Base-by-base conservation (phyloP, 2,329 filamentous ascomycete species). In the Cordyceps cateniannulata region DNA sequence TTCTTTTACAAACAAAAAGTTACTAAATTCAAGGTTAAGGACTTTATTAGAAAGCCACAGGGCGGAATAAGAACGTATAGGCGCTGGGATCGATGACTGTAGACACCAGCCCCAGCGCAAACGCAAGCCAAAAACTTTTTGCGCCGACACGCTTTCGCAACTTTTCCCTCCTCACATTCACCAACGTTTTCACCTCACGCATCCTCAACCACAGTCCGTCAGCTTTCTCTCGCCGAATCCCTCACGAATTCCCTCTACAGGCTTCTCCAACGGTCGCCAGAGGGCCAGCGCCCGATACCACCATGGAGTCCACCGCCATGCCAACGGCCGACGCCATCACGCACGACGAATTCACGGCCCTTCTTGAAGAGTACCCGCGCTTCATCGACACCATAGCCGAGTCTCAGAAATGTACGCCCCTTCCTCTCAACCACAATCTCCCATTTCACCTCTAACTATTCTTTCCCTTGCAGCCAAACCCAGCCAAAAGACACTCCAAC, bases 401-500 rank as follows among this genome's bases (percentile, higher is more conserved):
- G 6, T 69, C 72, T 32, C 84, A 81, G 69, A 67, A 71, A 53
- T 70, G 80, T 82, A 69, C 62, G 73, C 68, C 32, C 18, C 52
- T 49, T 38, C 59, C 42, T 48, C 44, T 18, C 56, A 55, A 44
- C 42, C 22, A 59, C 22, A 59, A 16, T 7, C 4, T 5, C 3
- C 5, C 9, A 16, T 20, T 16, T 16, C 29, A 7, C 32, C 44
- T 18, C n/a, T 16, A 62, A n/a, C 14, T n/a, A 14, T 42, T 42
- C 38, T 16, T 58, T 29, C 22, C 38, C 18, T 54, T 38, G 62
- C 64, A 81, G 79, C 70, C 64, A 84, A 83, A 65, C 62, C 71
- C 3, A 79, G 79, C 35, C 78, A 82, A 63, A 77, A 75, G 67
- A 76, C 79, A 1, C 76, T 90, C 6, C 67, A 75, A 29, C 77